A percentile compares a stretch with the other conserved stretches of the same genome.
These are phyloP conservation scores for Fonsecaea pugnacius DNA, from an alignment of 2,329 filamentous ascomycete species.

Conservation along the genomic window DNA sequence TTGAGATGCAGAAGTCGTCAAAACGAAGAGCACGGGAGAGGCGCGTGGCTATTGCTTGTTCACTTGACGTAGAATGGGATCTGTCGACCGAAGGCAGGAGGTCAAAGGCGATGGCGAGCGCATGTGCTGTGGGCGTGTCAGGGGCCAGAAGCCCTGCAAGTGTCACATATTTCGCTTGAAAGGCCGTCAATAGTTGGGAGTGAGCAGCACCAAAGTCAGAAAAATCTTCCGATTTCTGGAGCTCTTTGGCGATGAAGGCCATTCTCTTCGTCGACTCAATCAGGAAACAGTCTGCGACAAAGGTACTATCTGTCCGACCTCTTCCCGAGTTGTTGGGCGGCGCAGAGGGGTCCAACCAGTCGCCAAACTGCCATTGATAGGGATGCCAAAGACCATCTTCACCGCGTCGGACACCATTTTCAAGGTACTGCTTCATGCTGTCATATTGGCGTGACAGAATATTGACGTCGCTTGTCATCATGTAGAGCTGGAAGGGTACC, in stretches of 20 bases:
- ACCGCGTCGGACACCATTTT: constrained; percentile 42
- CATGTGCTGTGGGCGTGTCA: constrained; percentile 43
- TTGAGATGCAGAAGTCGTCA: constrained; percentile 42
- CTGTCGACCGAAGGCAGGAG: constrained; percentile 32
- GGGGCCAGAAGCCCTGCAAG: constrained; percentile 39
- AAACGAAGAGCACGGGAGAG: constrained; percentile 35
- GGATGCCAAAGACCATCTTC: constrained; percentile 44
- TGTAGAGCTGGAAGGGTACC: constrained; percentile 45
- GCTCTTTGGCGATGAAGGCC: constrained; percentile 38
- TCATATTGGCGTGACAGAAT: constrained; percentile 45
- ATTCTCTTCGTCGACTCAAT: constrained; percentile 43
- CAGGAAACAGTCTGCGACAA: constrained; percentile 49
- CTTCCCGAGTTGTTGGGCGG: constrained; percentile 44
- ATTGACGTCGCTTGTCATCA: constrained; percentile 42
- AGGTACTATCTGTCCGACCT: constrained; percentile 41
- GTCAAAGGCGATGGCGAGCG: constrained; percentile 39
- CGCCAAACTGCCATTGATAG: constrained; percentile 44
- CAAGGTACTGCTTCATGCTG: constrained; percentile 46
- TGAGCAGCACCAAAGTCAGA: constrained; percentile 36
- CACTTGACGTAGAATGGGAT: constrained; percentile 15
- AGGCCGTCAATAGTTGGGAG: constrained; percentile 36
- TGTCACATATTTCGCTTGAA: constrained; percentile 42
- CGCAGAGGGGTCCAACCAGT: constrained; percentile 50
- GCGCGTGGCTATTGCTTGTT: constrained; percentile 33
- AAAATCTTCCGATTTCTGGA: constrained; percentile 37